Evolutionary conservation across 2,329 filamentous ascomycete species (phyloP).

Genomic region (Fusarium sp.): DNA sequence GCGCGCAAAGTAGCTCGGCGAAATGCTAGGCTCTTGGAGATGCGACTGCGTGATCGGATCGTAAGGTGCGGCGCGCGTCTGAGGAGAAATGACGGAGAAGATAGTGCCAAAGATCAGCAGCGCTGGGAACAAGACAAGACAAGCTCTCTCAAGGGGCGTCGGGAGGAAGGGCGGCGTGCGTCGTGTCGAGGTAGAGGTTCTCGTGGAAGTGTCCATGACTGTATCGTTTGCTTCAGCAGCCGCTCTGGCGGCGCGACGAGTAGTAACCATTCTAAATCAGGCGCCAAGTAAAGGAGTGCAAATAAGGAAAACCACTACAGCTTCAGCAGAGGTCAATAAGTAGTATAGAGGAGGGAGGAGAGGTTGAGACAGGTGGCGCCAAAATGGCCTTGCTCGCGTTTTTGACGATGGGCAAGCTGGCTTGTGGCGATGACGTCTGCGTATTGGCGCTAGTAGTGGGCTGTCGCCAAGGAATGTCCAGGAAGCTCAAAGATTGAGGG

Average conservation of each 20-base stretch:
- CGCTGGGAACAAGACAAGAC: constrained; percentile 80
- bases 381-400: constrained; percentile 25
- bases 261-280: constrained; percentile 46
- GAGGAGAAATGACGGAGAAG: constrained; percentile 84
- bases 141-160: constrained; percentile 75
- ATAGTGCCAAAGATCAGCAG: constrained; percentile 86
- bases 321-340: constrained; percentile 15
- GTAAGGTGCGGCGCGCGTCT: constrained; percentile 76
- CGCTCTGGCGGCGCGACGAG: constrained; percentile 47
- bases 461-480: constrained; percentile 25
- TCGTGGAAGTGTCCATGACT: constrained; percentile 28
- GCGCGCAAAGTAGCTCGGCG: constrained; percentile 91
- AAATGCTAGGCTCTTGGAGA: constrained; percentile 65
- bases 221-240: constrained; percentile 33
- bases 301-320: background rate
- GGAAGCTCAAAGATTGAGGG: constrained; percentile 13
- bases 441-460: constrained; percentile 32
- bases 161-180: constrained; percentile 75
- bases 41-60: constrained; percentile 75
- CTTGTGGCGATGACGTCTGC: constrained; percentile 49
- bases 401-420: constrained; percentile 32
- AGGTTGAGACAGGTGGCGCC: constrained; percentile 16
- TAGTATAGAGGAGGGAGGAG: background rate
- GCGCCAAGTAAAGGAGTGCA: background rate
- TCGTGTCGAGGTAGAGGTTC: constrained; percentile 42